Percentiles rank a stretch among this genome's conserved stretches.
These are phyloP conservation scores for Populus deltoides DNA, from an alignment of 345 rosid genomes.

Conservation along the genomic window DNA sequence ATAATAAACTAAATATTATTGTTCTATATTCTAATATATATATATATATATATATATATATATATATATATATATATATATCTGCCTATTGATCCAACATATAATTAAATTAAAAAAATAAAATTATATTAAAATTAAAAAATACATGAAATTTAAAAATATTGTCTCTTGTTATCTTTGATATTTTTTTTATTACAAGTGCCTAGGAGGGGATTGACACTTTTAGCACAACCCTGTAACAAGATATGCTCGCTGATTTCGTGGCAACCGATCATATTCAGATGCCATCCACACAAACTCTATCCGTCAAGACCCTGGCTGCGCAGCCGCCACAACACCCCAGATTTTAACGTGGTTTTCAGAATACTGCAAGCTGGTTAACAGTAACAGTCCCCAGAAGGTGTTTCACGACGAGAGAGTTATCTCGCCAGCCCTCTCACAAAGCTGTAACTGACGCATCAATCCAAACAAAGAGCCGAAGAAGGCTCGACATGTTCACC, in stretches of 20 bases:
- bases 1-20: too few species aligned
- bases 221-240: too few species aligned
- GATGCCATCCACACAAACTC: background rate
- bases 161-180: too few species aligned
- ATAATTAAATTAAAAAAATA: too few species aligned
- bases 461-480: background rate
- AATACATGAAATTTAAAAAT: too few species aligned
- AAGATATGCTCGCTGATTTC: background rate
- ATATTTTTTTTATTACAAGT: too few species aligned
- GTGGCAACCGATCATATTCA: background rate
- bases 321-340: background rate
- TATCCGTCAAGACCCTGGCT: background rate
- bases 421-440: background rate
- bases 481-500: background rate
- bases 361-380: background rate
- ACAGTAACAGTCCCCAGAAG: background rate
- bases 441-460: background rate
- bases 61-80: too few species aligned
- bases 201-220: too few species aligned
- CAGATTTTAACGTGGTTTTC: background rate
- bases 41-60: too few species aligned
- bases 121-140: too few species aligned
- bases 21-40: too few species aligned
- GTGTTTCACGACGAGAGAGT: background rate
- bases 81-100: too few species aligned